Conservation (phyloP, 345 rosid species). For the Brassica juncea region DNA sequence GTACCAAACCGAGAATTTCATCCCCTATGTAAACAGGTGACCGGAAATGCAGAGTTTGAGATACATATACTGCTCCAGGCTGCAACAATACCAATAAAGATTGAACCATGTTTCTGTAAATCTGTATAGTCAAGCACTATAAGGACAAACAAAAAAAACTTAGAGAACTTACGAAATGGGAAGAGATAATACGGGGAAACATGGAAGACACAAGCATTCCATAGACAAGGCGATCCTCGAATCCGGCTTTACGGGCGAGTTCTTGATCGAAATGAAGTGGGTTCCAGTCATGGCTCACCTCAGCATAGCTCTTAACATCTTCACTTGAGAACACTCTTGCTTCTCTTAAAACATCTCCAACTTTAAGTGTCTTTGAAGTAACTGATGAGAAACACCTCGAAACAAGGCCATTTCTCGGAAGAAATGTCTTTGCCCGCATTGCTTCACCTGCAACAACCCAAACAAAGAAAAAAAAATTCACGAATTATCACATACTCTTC, state of each 20-base stretch:
- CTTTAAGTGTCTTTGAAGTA: slow-evolving; percentile 44
- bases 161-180: slow-evolving; percentile 62
- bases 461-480: not conserved
- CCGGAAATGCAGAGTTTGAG: slow-evolving; percentile 76
- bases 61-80: slow-evolving; percentile 89
- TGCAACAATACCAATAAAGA: slow-evolving; percentile 39
- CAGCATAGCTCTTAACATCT: slow-evolving; percentile 67
- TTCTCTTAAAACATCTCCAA: slow-evolving; percentile 63
- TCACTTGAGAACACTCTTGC: slow-evolving; percentile 61
- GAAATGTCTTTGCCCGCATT: slow-evolving; percentile 40
- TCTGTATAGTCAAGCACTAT: not conserved
- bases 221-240: slow-evolving; percentile 72
- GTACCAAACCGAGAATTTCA: slow-evolving; percentile 56
- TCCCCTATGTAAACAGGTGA: slow-evolving; percentile 78
- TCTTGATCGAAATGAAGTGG: slow-evolving; percentile 75
- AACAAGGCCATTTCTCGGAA: slow-evolving; percentile 24
- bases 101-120: slow-evolving; percentile 1
- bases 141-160: slow-evolving; percentile 1
- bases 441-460: slow-evolving; percentile 14
- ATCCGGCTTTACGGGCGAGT: slow-evolving; percentile 59
- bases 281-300: slow-evolving; percentile 72
- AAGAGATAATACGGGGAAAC: slow-evolving; percentile 77
- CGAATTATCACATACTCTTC: not conserved
- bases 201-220: slow-evolving; percentile 89
- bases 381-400: slow-evolving; percentile 53